Evolutionary conservation across 192 early-diverging fungal genomes (phyloP).

Genomic region (Globomyces pollinis-pini): DNA sequence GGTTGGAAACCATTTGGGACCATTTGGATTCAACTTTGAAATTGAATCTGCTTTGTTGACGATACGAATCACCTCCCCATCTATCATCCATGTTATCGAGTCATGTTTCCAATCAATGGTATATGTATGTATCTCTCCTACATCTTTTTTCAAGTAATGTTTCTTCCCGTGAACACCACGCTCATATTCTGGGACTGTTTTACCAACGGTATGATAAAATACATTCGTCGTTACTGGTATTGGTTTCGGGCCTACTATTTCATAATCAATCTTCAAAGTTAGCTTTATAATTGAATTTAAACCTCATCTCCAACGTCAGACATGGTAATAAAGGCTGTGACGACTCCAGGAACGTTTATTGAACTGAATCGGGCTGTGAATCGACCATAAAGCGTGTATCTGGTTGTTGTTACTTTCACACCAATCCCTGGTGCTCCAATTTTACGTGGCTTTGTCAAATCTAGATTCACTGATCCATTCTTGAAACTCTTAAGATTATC

Average conservation of each 20-base stretch:
- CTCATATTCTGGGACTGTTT: too few species aligned
- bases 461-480: too few species aligned
- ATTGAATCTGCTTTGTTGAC: background rate
- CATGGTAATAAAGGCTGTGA: slow-evolving; percentile 14
- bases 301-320: background rate
- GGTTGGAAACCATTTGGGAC: background rate
- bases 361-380: too few species aligned
- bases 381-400: too few species aligned
- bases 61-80: background rate
- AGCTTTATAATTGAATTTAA: background rate
- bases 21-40: background rate
- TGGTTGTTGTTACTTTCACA: too few species aligned
- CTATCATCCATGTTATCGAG: background rate
- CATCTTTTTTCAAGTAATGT: too few species aligned
- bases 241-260: background rate
- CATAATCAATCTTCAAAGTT: slow-evolving; percentile 7
- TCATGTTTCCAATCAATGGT: slow-evolving; percentile 13
- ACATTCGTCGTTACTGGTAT: background rate
- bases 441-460: too few species aligned
- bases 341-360: slow-evolving; percentile 5
- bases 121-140: slow-evolving; percentile 3
- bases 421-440: too few species aligned
- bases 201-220: too few species aligned
- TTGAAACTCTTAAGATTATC: too few species aligned
- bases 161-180: too few species aligned